Evolutionary conservation across 2,329 filamentous ascomycete genomes (phyloP).

Genomic region (Geosmithia putterillii): DNA sequence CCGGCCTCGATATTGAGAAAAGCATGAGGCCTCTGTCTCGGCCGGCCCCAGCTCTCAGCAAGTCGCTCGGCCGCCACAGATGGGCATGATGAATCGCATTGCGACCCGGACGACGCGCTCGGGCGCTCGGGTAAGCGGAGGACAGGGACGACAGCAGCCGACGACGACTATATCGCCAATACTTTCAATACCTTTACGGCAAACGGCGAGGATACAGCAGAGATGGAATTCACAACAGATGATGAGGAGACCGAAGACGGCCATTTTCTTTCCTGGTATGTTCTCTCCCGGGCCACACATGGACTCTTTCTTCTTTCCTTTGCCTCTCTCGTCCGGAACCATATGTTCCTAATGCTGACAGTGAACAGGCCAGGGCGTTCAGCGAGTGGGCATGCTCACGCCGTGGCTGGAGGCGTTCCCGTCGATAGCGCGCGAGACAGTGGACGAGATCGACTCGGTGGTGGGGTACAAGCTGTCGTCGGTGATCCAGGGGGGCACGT

Average conservation of each 20-base stretch:
- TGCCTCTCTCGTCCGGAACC: background rate
- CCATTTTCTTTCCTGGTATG: conserved; percentile 48
- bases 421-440: conserved; percentile 56
- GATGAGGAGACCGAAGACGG: conserved; percentile 31
- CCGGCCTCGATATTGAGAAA: too few species aligned
- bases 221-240: conserved; percentile 17
- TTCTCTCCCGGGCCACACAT: background rate
- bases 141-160: background rate
- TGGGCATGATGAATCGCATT: conserved; percentile 16
- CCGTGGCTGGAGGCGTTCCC: conserved; percentile 86
- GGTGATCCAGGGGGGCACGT: conserved; percentile 71
- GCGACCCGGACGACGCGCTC: conserved; percentile 5
- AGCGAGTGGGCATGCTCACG: conserved; percentile 75
- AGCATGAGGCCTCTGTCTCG: background rate
- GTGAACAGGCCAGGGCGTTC: conserved; percentile 66
- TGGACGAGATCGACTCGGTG: conserved; percentile 75
- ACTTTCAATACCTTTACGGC: background rate
- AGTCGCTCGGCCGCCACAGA: background rate
- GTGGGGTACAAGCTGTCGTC: conserved; percentile 64
- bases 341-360: background rate
- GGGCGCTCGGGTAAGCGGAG: too few species aligned
- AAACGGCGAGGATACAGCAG: too few species aligned
- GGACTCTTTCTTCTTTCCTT: background rate
- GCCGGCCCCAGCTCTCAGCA: background rate
- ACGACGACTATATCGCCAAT: background rate